Evolutionary conservation across 2,329 filamentous ascomycete species (phyloP), one percentile per base, ranked within the genome.

Genomic region (Knufia fluminis): DNA sequence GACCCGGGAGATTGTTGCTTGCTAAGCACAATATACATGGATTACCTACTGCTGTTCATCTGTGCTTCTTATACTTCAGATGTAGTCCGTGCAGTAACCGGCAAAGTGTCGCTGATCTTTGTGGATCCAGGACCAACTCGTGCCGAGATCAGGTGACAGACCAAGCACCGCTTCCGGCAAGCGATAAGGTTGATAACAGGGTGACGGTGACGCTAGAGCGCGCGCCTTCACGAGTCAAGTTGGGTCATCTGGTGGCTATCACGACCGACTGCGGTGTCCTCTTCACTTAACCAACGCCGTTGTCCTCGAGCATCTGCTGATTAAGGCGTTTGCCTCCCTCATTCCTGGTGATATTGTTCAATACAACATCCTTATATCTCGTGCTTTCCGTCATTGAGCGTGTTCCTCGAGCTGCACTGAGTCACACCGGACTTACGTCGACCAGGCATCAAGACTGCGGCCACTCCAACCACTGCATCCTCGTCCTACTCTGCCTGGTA

Each of bases 401-500:
- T 23, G 41, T 31, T 19, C 26, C 22, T 8, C 6, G 22, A 16
- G 22, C 24, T 28, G 24, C 14, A 20, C 20, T 45, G 42, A 45
- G 42, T 45, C 42, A 45, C 20, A 31, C 10, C 16, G 8, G 42
- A 20, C 19, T n/a, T 33, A 23, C 42, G 42, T 45, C 42, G 33
- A 23, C 28, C 3, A 32, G 42, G 26, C 42, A 17, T 35, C 24
- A 16, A 45, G 42, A 26, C 42, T 31, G 42, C 42, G 28, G 42
- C 24, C 28, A 35, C n/a, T 20, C 42, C 24, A 9, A n/a, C 24
- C 28, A 35, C 38, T n/a, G 12, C 24, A 16, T 20, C 28, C n/a
- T 33, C 38, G 38, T 45, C 42, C 28, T 32, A n/a, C 42, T 7
- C 9, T 33, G 24, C 41, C 41, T 44, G 28, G 20, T n/a, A n/a